Percentiles rank a stretch among this genome's conserved stretches.
Evolutionary conservation across 371 early-diverging fungal species (phyloP).

Genomic region (Apophysomyces trapeziformis): DNA sequence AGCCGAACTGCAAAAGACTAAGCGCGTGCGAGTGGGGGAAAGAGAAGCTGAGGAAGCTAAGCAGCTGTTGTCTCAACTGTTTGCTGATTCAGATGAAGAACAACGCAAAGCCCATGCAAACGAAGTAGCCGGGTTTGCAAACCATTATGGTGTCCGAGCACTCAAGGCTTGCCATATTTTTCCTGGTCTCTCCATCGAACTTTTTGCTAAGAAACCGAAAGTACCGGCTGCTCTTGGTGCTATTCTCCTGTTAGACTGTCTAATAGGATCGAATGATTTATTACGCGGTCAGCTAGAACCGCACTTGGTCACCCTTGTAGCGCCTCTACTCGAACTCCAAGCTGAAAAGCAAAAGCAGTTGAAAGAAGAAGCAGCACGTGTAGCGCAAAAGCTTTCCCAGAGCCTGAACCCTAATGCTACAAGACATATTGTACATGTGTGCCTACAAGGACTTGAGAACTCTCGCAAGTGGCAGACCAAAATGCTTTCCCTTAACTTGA

Average conservation of each 20-base stretch:
- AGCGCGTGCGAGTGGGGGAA: constrained; percentile 46
- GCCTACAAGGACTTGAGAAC: constrained; percentile 61
- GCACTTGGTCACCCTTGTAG: constrained; percentile 51
- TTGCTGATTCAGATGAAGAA: constrained; percentile 12
- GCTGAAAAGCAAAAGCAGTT: constrained; percentile 64
- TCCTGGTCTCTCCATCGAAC: constrained; percentile 20
- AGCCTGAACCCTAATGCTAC: constrained; percentile 59
- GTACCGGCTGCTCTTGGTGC: constrained; percentile 15
- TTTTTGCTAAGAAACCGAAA: constrained; percentile 25
- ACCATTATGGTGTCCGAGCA: constrained; percentile 23
- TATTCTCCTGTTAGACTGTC: constrained; percentile 9
- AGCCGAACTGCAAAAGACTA: constrained; percentile 33
- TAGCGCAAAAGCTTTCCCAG: constrained; percentile 52
- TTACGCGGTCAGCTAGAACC: constrained; percentile 53
- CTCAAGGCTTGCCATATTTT: constrained; percentile 27
- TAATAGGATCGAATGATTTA: constrained; percentile 17
- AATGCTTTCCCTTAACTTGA: constrained; percentile 59
- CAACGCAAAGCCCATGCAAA: constrained; percentile 15
- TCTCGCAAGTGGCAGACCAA: constrained; percentile 80
- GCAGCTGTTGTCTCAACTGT: constrained; percentile 18
- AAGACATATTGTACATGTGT: constrained; percentile 55
- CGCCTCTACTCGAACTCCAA: constrained; percentile 53
- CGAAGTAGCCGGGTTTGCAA: constrained; percentile 15
- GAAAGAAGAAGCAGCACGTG: constrained; percentile 50
- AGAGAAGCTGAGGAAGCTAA: constrained; percentile 43